A percentile compares a stretch with the other conserved stretches of the same genome.
Evolutionary conservation across 179 eudicot genomes (phyloP).

Genomic region (Beta lomatogona): DNA sequence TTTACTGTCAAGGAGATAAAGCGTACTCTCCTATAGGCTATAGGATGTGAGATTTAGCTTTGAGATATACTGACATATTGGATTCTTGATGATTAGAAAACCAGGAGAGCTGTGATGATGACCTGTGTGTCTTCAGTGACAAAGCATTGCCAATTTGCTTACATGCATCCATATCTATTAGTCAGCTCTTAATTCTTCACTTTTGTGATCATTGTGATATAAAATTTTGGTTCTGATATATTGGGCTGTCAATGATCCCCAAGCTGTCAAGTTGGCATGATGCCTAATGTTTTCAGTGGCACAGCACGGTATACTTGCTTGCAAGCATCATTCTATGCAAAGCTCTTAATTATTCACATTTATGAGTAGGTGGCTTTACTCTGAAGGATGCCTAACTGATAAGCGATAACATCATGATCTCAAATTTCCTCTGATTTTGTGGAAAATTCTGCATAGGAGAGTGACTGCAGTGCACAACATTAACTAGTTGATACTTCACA

Average conservation of each 20-base stretch:
- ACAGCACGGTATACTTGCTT: not conserved
- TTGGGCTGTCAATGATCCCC: not conserved
- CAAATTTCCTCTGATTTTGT: not conserved
- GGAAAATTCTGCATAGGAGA: conserved; percentile 3
- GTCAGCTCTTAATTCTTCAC: not conserved
- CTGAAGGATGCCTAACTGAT: not conserved
- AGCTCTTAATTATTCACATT: not conserved
- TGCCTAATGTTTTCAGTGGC: not conserved
- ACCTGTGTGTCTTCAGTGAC: not conserved
- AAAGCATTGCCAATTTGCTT: not conserved
- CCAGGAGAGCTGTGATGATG: not conserved
- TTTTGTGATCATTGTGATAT: not conserved
- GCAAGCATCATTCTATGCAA: not conserved
- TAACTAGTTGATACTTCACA: not conserved
- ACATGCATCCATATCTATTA: not conserved
- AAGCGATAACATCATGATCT: not conserved
- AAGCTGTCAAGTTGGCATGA: not conserved
- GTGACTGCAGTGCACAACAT: not conserved
- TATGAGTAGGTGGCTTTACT: not conserved
- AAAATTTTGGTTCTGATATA: not conserved
- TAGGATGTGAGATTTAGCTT: not conserved
- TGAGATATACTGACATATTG: not conserved
- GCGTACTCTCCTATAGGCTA: not conserved
- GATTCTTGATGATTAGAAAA: not conserved
- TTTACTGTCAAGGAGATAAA: not conserved